Base-by-base conservation (phyloP, 805 yeast genomes). In the Spathaspora boniae region DNA sequence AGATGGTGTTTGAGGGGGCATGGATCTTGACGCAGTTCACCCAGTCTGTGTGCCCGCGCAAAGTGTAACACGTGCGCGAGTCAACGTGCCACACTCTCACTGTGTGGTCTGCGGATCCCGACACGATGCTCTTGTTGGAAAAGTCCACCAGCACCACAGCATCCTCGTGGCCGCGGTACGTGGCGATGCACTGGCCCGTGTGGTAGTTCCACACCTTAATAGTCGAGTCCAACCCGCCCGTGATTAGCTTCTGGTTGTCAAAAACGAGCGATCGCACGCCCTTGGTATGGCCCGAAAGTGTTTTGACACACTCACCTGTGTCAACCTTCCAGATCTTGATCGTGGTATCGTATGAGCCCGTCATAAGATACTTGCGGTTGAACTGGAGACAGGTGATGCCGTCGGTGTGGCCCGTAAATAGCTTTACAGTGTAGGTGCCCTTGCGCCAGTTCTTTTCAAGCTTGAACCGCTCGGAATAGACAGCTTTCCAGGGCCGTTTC, bases 11-110 rank as follows among this genome's bases (percentile, higher is more conserved):
- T 29, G 95, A 80, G 37, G 76, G 76, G 3, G 85, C 73, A 57
- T 89, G 95, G 37, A 89, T 78, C 62, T 85, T 85, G 35, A 93
- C 98, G 42, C 85, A 78, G 45, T 86, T 88, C 14, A 93, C 96
- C 80, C 94, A 82, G 47, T 86, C 97, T 0, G 83, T 74, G 56
- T 93, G 98, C 5, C 98, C 98, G 27, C 96, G 71, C 40, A 93
- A 68, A 0, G 98, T 88, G 59, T 83, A 86, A 54, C 97, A 93
- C 1, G 95, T 85, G 61, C 96, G 72, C 5, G 88, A 78, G 54
- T 86, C 95, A 30, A 93, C 95, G 56, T 93, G 94, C 98, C 98
- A 93, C 9, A 93, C 89, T 58, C 88, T 87, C 36, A 93, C 83
- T 0, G 95, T 87, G 43, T 77, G 74, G 62, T 93, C 98, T 0